Conservation (phyloP, 768 basidiomycete genomes). For the Russula lepida region DNA sequence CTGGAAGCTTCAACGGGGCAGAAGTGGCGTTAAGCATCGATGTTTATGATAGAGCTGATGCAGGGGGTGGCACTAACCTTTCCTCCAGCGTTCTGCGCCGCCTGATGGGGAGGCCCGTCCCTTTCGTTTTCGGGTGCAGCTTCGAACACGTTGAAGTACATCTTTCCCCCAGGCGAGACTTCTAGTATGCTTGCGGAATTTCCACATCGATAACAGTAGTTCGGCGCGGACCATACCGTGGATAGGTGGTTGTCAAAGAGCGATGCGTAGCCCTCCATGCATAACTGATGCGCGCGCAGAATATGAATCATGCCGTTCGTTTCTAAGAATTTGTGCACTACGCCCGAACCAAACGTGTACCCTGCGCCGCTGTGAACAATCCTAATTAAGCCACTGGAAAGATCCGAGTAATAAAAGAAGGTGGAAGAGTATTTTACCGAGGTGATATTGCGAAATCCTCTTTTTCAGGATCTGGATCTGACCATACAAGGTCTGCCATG, state of each 20-base stretch:
- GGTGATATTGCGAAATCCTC: constrained; percentile 99
- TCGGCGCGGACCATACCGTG: constrained; percentile 98
- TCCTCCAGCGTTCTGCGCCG: constrained; percentile 57
- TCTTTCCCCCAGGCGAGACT: constrained; percentile 78
- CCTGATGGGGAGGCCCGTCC: constrained; percentile 79
- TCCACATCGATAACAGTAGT: constrained; percentile 98
- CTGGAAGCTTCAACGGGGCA: constrained; percentile 48
- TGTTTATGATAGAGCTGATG: background rate
- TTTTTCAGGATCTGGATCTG: constrained; percentile 98
- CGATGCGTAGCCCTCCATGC: constrained; percentile 99
- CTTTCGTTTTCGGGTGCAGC: constrained; percentile 97
- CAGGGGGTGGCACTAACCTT: constrained; percentile 44
- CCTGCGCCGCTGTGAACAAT: constrained; percentile 74
- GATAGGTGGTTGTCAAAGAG: constrained; percentile 92
- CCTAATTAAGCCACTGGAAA: constrained; percentile 5
- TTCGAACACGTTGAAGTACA: constrained; percentile 97
- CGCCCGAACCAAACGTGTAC: constrained; percentile 96
- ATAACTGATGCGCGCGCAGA: constrained; percentile 94
- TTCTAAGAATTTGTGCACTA: constrained; percentile 95
- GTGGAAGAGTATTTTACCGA: constrained; percentile 43
- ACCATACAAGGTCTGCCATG: constrained; percentile 99
- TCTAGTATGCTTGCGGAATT: constrained; percentile 96
- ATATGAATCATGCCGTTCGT: constrained; percentile 97
- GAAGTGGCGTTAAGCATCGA: constrained; percentile 10
- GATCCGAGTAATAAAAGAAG: constrained; percentile 14